A percentile compares a stretch with the other conserved stretches of the same genome.
These are phyloP conservation scores for Onygenales sp. DNA, from an alignment of 2,329 filamentous ascomycete genomes.

Conservation along the genomic window DNA sequence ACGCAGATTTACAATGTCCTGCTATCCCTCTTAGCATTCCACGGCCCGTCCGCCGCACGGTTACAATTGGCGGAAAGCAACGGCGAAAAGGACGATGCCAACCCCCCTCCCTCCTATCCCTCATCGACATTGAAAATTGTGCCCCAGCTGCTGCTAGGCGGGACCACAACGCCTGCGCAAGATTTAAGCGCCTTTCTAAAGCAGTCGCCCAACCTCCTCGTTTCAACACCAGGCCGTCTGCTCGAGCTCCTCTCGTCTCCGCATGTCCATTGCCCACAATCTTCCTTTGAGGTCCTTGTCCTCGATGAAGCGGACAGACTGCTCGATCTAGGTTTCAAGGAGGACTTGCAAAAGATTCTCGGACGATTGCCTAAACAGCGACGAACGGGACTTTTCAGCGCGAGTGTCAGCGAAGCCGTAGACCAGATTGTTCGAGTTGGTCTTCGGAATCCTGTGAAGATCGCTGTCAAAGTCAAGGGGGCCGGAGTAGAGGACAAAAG, in stretches of 20 bases:
- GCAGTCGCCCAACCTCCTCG: slow-evolving; percentile 75
- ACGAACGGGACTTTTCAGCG: slow-evolving; percentile 86
- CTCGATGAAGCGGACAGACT: slow-evolving; percentile 91
- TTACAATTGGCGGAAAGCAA: slow-evolving; percentile 32
- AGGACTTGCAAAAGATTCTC: slow-evolving; percentile 78
- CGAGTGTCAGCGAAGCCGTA: slow-evolving; percentile 90
- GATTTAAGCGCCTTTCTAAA: slow-evolving; percentile 80
- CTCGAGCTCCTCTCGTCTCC: slow-evolving; percentile 78
- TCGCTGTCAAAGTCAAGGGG: slow-evolving; percentile 84
- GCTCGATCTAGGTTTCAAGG: slow-evolving; percentile 87
- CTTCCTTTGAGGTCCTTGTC: slow-evolving; percentile 83
- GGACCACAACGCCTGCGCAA: slow-evolving; percentile 64
- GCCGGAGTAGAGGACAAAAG: slow-evolving; percentile 69
- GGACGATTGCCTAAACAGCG: slow-evolving; percentile 81
- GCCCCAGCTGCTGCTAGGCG: slow-evolving; percentile 81
- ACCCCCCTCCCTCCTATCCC: slow-evolving; percentile 28
- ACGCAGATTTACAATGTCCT: slow-evolving; percentile 82
- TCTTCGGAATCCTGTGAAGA: slow-evolving; percentile 85
- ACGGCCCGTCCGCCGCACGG: slow-evolving; percentile 58
- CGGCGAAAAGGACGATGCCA: slow-evolving; percentile 17
- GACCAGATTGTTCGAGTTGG: slow-evolving; percentile 88
- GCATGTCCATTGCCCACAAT: slow-evolving; percentile 78
- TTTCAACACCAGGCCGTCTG: slow-evolving; percentile 83
- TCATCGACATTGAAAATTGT: slow-evolving; percentile 52
- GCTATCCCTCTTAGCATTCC: slow-evolving; percentile 67